Evolutionary conservation across 345 rosid genomes (phyloP).

Genomic region (Gossypium arboreum): DNA sequence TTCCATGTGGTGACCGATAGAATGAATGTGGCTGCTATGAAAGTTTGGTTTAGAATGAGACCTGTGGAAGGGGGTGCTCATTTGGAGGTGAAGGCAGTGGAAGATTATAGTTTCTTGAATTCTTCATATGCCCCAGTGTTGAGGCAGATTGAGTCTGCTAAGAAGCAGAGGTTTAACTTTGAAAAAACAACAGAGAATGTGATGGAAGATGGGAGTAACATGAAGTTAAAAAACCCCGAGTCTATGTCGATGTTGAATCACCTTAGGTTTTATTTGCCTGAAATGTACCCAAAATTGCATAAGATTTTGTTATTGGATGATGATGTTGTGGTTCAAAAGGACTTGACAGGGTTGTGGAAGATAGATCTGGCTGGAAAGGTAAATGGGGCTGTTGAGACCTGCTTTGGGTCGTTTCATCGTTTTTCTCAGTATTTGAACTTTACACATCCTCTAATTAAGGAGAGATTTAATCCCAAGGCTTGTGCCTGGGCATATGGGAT

Average conservation of each 20-base stretch:
- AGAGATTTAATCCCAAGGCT: constrained; percentile 64
- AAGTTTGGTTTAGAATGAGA: constrained; percentile 96
- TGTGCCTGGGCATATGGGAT: constrained; percentile 98
- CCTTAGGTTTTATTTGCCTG: constrained; percentile 83
- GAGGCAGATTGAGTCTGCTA: constrained; percentile 66
- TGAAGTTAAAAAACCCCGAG: constrained; percentile 61
- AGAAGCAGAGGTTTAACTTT: constrained; percentile 30
- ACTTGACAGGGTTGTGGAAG: constrained; percentile 79
- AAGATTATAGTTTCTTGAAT: constrained; percentile 67
- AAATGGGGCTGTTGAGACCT: constrained; percentile 92
- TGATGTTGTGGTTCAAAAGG: constrained; percentile 95
- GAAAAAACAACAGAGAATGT: constrained; percentile 32
- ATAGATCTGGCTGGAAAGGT: constrained; percentile 88
- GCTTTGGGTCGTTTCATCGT: constrained; percentile 91
- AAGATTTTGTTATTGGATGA: constrained; percentile 87
- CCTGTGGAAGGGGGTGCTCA: constrained; percentile 72
- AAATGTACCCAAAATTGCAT: constrained; percentile 77
- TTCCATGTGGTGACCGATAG: constrained; percentile 82
- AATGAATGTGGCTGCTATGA: constrained; percentile 88
- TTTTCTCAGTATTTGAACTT: constrained; percentile 70
- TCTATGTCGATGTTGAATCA: constrained; percentile 67
- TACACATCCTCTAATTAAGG: constrained; percentile 65
- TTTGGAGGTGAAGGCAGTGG: constrained; percentile 75
- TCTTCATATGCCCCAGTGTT: constrained; percentile 68
- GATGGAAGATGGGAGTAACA: constrained; percentile 29